Conservation (phyloP, 179 eudicot genomes). For the Silene noctiflora region DNA sequence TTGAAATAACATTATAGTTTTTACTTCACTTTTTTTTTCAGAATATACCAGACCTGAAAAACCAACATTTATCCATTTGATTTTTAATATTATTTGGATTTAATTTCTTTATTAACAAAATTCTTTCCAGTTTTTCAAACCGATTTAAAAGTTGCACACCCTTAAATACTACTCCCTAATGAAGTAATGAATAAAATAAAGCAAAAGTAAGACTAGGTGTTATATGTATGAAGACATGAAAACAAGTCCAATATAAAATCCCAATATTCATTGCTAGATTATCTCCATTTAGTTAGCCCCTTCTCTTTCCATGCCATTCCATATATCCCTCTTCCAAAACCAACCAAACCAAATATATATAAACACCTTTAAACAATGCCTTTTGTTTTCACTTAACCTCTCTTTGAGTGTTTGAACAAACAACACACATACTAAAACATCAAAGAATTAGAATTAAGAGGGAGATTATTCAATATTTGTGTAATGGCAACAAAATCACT, state of each 20-base stretch:
- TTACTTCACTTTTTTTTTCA: too few species aligned
- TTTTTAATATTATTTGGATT: too few species aligned
- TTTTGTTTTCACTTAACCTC: not conserved
- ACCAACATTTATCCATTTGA: too few species aligned
- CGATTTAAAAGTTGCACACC: too few species aligned
- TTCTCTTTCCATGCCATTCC: slow-evolving; percentile 44
- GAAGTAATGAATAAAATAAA: too few species aligned
- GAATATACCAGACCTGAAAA: too few species aligned
- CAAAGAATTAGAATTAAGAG: not conserved
- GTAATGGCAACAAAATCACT: slow-evolving; percentile 21
- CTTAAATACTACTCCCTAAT: too few species aligned
- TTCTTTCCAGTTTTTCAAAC: too few species aligned
- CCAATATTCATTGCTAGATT: slow-evolving; percentile 24
- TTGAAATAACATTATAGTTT: too few species aligned
- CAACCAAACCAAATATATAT: not conserved
- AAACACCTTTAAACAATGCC: slow-evolving; percentile 10
- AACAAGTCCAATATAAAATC: not conserved
- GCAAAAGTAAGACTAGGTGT: slow-evolving; percentile 13
- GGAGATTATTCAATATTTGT: slow-evolving; percentile 12
- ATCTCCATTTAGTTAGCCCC: slow-evolving; percentile 33
- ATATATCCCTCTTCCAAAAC: slow-evolving; percentile 12
- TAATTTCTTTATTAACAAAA: too few species aligned
- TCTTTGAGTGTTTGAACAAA: slow-evolving; percentile 6
- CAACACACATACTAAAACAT: not conserved
- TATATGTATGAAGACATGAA: slow-evolving; percentile 27